Percentiles rank a stretch among this genome's conserved stretches.
These are phyloP conservation scores for Xylaria nigripes DNA, from an alignment of 495 filamentous ascomycete genomes.

Conservation along the genomic window DNA sequence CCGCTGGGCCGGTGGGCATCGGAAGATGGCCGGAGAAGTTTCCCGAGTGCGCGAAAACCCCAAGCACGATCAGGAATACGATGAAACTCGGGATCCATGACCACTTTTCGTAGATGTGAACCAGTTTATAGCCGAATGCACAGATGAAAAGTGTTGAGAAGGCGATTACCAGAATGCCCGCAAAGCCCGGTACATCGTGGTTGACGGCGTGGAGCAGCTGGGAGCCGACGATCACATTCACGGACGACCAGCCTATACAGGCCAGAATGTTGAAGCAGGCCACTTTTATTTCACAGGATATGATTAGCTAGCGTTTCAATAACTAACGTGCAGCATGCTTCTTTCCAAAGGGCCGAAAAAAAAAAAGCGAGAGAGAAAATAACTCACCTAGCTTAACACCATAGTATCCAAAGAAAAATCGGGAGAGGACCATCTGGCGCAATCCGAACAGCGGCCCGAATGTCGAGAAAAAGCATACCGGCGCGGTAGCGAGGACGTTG, in stretches of 20 bases:
- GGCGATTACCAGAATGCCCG: conserved; percentile 71
- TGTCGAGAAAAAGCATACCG: conserved; percentile 72
- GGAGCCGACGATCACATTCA: conserved; percentile 66
- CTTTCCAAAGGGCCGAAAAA: neutral
- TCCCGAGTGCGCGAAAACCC: conserved; percentile 66
- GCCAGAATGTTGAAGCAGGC: conserved; percentile 69
- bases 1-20: conserved; percentile 46
- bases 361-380: neutral
- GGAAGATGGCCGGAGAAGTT: conserved; percentile 67
- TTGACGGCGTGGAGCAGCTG: conserved; percentile 76
- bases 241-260: conserved; percentile 68
- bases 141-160: conserved; percentile 62
- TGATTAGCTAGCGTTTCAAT: neutral
- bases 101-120: conserved; percentile 74
- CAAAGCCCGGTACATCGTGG: conserved; percentile 57
- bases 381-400: conserved; percentile 60
- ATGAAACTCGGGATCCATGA: conserved; percentile 71
- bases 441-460: conserved; percentile 73
- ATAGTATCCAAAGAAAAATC: conserved; percentile 73
- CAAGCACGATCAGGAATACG: conserved; percentile 70
- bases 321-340: neutral
- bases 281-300: conserved; percentile 35
- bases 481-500: conserved; percentile 65
- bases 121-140: conserved; percentile 70
- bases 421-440: conserved; percentile 78